Evolutionary conservation across 2,329 filamentous ascomycete genomes (phyloP), one percentile per base, ranked within the genome.

Genomic region (Helotiales sp.): DNA sequence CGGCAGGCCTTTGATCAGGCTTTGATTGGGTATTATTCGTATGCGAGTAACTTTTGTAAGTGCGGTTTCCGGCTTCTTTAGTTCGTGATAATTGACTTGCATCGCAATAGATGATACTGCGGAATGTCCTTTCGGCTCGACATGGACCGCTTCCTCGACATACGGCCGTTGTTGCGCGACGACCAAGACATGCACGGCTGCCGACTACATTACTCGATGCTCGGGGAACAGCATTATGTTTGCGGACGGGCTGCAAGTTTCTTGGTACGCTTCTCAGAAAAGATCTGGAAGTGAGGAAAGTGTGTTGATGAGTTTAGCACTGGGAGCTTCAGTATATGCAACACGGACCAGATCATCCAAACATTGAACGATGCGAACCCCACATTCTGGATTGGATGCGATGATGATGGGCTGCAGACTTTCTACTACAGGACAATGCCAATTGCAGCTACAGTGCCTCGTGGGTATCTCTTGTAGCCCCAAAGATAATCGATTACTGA

Each of bases 361-460:
- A 32, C 52, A 15, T 4, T 57, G 28, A 30, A 57, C 17, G 52
- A 57, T 57, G 52, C 52, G 3, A 37, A 32, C 8, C 52, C 52
- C 10, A 57, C 52, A 8, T 37, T 57, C 20, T 57, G 32, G 28
- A 57, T 57, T 37, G 52, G 52, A 6, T 57, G 52, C 20, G 52
- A 57, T 57, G 52, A 32, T 11, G 52, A 57, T 57, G 52, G 52
- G 28, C 10, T 32, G 28, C 52, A 57, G 32, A 57, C 52, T 11
- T 32, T 32, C 11, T 57, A 32, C 17, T 57, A 57, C 32, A 10
- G 52, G 15, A 57, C 52, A 5, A 37, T 22, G 32, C 52, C 52
- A 10, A 15, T 2, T 50, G 47, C 47, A 5, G 47, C 13, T 22
- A 50, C 20, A 15, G 47, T 26, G 37, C 7, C 37, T 40, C 37